These are phyloP conservation scores for Boletellus emodensis DNA, from an alignment of 768 basidiomycete genomes.

Conservation along the genomic window DNA sequence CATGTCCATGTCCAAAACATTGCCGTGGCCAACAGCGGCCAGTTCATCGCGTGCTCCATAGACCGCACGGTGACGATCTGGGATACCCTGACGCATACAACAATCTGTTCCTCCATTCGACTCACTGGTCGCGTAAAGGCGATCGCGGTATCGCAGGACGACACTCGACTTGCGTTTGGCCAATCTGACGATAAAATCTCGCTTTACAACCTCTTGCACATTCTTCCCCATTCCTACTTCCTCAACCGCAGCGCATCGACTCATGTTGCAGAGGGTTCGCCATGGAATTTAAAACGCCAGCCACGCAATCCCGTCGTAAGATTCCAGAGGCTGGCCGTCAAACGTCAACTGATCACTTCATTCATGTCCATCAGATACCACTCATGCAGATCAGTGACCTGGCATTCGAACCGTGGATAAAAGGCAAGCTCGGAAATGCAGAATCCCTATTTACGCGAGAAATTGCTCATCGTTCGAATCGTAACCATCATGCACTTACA, in stretches of 20 bases:
- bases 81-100: conserved; percentile 3
- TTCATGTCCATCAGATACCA: not conserved
- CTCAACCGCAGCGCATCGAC: not conserved
- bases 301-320: not conserved
- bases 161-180: conserved; percentile 1
- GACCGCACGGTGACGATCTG: conserved; percentile 1
- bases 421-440: conserved; percentile 6
- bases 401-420: conserved; percentile 1
- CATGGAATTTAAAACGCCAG: not conserved
- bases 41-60: conserved; percentile 4
- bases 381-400: not conserved
- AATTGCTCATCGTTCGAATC: not conserved
- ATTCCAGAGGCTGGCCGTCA: not conserved
- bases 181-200: conserved; percentile 3
- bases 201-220: not conserved
- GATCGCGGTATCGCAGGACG: not conserved
- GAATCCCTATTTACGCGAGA: conserved; percentile 5
- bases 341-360: not conserved
- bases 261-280: not conserved
- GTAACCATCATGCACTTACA: conserved; percentile 2
- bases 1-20: not conserved
- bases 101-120: not conserved
- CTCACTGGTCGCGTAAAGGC: not conserved
- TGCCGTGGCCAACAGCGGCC: not conserved
- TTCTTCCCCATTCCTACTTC: conserved; percentile 5